Base-by-base conservation (phyloP, 768 basidiomycete genomes). In the Dentipellis sp. region DNA sequence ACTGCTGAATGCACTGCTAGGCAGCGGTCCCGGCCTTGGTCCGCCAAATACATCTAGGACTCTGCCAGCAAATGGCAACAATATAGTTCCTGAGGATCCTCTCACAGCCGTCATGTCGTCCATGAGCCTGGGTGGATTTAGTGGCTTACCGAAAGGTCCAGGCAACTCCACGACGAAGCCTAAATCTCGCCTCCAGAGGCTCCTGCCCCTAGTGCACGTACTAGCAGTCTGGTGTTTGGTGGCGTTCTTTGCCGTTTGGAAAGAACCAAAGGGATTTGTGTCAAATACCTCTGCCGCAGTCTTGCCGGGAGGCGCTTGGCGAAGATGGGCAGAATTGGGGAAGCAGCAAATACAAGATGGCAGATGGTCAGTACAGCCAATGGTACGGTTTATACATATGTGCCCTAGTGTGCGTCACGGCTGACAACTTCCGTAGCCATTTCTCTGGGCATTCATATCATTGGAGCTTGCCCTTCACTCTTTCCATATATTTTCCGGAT, bases 371-470 rank as follows among this genome's bases (percentile, higher is more conserved):
- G 75, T 88, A 10, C 81, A 82, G 60, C 62, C 76, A 46, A 74
- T 84, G 69, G 86, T 88, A 62, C 59, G 83, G 73, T 9, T 49
- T 10, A 36, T 54, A 17, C 37, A 38, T 29, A 21, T 16, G 14
- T 22, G n/a, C 14, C 10, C 49, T n/a, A 54, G 36, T 37, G 17
- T 14, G 11, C 10, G 46, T 14, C 16, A 52, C 29, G 48, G 51
- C 59, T 62, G 42, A 57, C 34, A 17, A 49, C 16, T 34, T 35
- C 38, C 45, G 17, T 38, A 91, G 88, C 83, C 87, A 1, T 88
- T 92, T 72, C 88, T 91, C 67, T 90, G 86, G 86, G 84, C 80
- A 8, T 91, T 91, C 58, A 79, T 80, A 39, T 85, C 89, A 0
- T 66, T 91, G 4, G 80, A 91, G 61, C 73, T 91, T 21, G 75